A percentile compares a stretch with the other conserved stretches of the same genome.
Conservation (phyloP, 495 filamentous ascomycete genomes). For the Jackrogersella minutella region DNA sequence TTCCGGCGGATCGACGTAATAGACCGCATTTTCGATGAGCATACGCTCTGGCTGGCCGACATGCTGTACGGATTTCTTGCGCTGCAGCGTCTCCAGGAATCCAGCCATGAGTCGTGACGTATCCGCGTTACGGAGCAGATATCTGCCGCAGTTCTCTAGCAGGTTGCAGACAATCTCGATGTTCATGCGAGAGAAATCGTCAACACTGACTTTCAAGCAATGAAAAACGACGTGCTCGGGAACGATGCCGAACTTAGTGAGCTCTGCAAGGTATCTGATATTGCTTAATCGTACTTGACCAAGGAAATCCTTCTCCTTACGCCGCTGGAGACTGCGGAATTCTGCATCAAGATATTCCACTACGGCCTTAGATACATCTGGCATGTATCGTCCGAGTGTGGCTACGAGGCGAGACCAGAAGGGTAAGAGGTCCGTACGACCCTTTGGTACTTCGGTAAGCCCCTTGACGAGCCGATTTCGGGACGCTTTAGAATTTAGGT, state of each 20-base stretch:
- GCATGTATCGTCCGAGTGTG: constrained; percentile 91
- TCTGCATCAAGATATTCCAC: constrained; percentile 95
- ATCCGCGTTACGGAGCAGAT: constrained; percentile 91
- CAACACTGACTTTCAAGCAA: constrained; percentile 94
- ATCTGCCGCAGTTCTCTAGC: constrained; percentile 97
- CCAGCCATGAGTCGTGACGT: constrained; percentile 90
- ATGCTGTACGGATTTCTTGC: constrained; percentile 96
- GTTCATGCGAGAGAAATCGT: constrained; percentile 98
- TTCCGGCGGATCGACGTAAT: constrained; percentile 95
- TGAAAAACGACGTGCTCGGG: constrained; percentile 99
- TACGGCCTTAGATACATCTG: constrained; percentile 89
- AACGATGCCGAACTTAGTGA: constrained; percentile 98
- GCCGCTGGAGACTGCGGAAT: constrained; percentile 96
- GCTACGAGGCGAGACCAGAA: constrained; percentile 91
- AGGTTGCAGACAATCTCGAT: constrained; percentile 98
- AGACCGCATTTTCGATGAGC: constrained; percentile 97
- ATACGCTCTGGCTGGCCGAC: constrained; percentile 96
- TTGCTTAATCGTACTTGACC: constrained; percentile 94
- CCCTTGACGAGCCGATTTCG: constrained; percentile 93
- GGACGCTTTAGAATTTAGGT: constrained; percentile 97
- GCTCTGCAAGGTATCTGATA: constrained; percentile 93
- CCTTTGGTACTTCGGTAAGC: constrained; percentile 92
- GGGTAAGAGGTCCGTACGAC: constrained; percentile 89
- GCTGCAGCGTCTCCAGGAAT: constrained; percentile 92
- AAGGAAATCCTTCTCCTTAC: constrained; percentile 96